Evolutionary conservation across 164 flowering plant genomes (phyloP), one percentile per base, ranked within the genome.

Genomic region (Protea cynaroides): DNA sequence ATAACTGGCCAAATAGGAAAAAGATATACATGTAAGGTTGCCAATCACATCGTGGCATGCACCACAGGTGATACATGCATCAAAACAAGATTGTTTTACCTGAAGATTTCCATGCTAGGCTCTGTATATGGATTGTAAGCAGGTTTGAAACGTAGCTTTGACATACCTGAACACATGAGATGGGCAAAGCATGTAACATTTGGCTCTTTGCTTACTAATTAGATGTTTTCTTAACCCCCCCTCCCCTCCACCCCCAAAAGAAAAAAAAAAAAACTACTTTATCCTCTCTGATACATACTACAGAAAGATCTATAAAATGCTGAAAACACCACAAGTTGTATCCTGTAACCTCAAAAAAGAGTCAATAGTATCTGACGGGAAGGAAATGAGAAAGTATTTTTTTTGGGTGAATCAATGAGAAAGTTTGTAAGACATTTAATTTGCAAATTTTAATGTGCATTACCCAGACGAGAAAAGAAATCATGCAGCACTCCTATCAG

Each of bases 71-170:
- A 11, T 10, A 37, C 6, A 46, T 56, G 22, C 14, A 34, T 9
- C 46, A 15, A 21, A 56, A 46, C 19, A 37, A 50, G 61, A 25
- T 15, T 65, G 19, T 11, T 10, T 37, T 65, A 94, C 99, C 97
- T 88, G 84, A 86, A 95, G 47, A 92, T 92, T 67, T 95, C 99
- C 99, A 95, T 92, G 78, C 99, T 95, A 52, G 97, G 99, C 63
- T 92, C 97, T 18, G 97, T 95, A 54, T 92, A 95, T 0, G 97
- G 97, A 76, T 95, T 95, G 79, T 92, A 95, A 40, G 99, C 89
- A 59, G 99, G 94, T 79, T 95, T 95, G 84, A 88, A 95, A 14
- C 78, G 81, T 49, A 95, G 72, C 63, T 88, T 84, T 38, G 92
- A 76, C 96, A 95, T 88, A 29, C 97, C 99, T 92, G 81, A 51